These are phyloP conservation scores for Cladophialophora immunda DNA, from an alignment of 2,329 filamentous ascomycete genomes.

Conservation along the genomic window DNA sequence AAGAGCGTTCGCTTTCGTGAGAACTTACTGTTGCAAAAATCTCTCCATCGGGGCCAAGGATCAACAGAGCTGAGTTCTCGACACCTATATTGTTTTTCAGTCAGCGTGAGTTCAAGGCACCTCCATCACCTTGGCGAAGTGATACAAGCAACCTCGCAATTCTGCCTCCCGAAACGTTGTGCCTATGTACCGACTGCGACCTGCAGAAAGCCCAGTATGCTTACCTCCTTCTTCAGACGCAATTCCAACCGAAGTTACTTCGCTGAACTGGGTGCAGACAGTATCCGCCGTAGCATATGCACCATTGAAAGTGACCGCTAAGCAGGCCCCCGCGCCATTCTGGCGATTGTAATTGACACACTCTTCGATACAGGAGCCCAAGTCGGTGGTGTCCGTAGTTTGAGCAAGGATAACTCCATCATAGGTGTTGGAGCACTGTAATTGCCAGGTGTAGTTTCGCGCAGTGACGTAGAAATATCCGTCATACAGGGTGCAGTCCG, in stretches of 20 bases:
- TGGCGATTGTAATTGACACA: conserved; percentile 31
- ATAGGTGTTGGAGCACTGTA: conserved; percentile 35
- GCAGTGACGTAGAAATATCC: conserved; percentile 35
- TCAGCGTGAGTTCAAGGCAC: not conserved
- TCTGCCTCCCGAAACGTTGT: not conserved
- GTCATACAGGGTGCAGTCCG: conserved; percentile 32
- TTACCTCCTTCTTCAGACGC: conserved; percentile 36
- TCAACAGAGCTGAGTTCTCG: conserved; percentile 35
- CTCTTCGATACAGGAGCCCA: conserved; percentile 28
- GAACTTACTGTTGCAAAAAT: conserved; percentile 31
- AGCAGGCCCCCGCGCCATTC: conserved; percentile 25
- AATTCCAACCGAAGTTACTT: conserved; percentile 21
- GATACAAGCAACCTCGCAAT: not conserved
- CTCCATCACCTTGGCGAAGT: not conserved
- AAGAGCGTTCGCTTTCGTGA: not conserved
- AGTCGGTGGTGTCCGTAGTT: conserved; percentile 20
- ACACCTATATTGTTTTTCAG: conserved; percentile 21
- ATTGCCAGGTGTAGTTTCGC: conserved; percentile 34
- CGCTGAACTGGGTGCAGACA: conserved; percentile 31
- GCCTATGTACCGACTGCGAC: not conserved
- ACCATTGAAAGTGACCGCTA: conserved; percentile 32
- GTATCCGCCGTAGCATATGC: conserved; percentile 21
- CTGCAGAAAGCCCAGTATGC: conserved; percentile 1
- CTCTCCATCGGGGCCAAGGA: conserved; percentile 30
- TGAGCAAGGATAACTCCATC: conserved; percentile 25